Percentiles rank a stretch among this genome's conserved stretches.
phyloP scores from a whole-genome alignment of 768 basidiomycete genomes.

The Tulasnella sp. region DNA sequence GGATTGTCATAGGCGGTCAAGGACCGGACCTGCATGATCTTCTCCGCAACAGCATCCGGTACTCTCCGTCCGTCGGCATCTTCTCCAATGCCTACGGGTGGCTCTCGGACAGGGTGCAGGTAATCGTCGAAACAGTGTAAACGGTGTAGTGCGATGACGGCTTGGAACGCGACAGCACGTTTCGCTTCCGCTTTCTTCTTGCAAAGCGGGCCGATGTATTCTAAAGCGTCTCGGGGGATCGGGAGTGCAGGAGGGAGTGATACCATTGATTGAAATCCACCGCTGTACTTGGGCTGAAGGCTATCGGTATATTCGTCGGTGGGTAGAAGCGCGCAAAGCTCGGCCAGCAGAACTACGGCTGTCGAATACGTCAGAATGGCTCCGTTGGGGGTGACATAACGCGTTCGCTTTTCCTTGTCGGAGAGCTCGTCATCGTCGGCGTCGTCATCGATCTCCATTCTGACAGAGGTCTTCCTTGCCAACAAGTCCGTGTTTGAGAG shows the following conservation, averaged over 20 bases:
- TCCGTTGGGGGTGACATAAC: conserved; percentile 61
- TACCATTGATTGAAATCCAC: conserved; percentile 46
- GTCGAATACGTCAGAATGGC: conserved; percentile 73
- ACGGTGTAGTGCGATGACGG: conserved; percentile 53
- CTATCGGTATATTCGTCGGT: conserved; percentile 55
- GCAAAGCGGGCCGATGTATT: conserved; percentile 42
- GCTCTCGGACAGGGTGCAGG: conserved; percentile 55
- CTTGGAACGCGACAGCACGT: conserved; percentile 70
- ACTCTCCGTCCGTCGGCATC: conserved; percentile 42
- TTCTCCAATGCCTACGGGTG: conserved; percentile 37
- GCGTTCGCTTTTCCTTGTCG: conserved; percentile 41
- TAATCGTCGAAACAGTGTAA: conserved; percentile 76
- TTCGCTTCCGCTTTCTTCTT: conserved; percentile 66
- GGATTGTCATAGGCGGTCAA: conserved; percentile 39
- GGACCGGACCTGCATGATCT: conserved; percentile 34
- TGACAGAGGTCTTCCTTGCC: background rate
- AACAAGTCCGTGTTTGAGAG: background rate
- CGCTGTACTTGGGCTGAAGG: conserved; percentile 45
- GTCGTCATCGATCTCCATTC: conserved; percentile 17
- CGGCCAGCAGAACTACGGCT: conserved; percentile 55
- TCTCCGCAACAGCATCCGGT: conserved; percentile 38
- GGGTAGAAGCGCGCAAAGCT: conserved; percentile 69
- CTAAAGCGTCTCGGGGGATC: conserved; percentile 40
- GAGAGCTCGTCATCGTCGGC: conserved; percentile 34
- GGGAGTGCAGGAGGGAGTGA: conserved; percentile 57